Percentiles rank a stretch among this genome's conserved stretches.
phyloP scores from a whole-genome alignment of 495 filamentous ascomycete genomes.

The Penicillium coprophilum region DNA sequence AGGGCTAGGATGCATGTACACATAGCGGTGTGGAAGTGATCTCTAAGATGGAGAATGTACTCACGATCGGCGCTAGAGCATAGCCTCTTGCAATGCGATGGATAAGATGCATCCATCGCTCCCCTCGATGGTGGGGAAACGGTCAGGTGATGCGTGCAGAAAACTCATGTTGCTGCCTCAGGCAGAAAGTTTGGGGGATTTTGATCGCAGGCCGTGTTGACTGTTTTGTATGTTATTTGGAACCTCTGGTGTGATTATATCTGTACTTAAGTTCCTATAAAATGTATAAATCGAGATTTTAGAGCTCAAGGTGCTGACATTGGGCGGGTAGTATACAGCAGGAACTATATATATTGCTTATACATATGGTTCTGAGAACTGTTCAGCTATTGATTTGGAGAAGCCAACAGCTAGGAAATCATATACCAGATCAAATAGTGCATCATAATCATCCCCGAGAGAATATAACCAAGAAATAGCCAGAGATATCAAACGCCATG shows the following conservation, averaged over 20 bases:
- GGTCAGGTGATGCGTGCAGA: slow-evolving; percentile 36
- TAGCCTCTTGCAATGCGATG: slow-evolving; percentile 23
- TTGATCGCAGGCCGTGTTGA: neutral
- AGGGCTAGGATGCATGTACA: slow-evolving; percentile 5
- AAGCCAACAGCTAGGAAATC: neutral
- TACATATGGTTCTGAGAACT: neutral
- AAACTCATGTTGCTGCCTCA: slow-evolving; percentile 28
- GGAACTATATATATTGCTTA: slow-evolving; percentile 2
- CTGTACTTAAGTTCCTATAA: neutral
- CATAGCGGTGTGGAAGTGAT: neutral
- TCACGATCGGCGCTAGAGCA: slow-evolving; percentile 43
- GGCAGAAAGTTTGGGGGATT: slow-evolving; percentile 14
- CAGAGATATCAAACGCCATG: neutral
- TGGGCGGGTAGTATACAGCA: neutral
- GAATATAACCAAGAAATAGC: neutral
- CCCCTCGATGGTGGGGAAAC: slow-evolving; percentile 38
- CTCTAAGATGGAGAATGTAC: slow-evolving; percentile 20
- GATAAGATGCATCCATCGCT: slow-evolving; percentile 25
- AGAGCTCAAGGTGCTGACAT: neutral
- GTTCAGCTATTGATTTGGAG: neutral
- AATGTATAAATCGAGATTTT: neutral
- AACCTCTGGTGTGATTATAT: neutral
- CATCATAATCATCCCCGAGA: neutral
- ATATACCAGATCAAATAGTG: neutral
- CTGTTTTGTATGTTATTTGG: neutral